Evolutionary conservation across 257 asterid genomes (phyloP).

Genomic region (Osmanthus fragrans): DNA sequence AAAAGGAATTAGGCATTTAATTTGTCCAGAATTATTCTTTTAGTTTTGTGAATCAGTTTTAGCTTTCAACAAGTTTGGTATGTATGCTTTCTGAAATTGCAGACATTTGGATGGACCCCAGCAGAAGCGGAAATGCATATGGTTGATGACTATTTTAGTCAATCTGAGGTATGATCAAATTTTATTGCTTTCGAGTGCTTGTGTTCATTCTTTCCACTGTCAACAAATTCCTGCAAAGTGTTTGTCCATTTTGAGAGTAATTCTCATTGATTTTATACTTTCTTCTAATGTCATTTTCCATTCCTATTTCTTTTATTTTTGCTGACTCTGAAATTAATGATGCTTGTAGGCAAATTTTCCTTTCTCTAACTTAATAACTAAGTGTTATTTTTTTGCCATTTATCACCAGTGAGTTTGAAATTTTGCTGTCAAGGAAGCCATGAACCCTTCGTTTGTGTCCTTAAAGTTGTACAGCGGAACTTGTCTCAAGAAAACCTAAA

Average conservation of each 20-base stretch:
- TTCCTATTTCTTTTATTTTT: neutral
- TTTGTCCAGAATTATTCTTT: neutral
- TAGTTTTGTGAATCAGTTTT: conserved; percentile 10
- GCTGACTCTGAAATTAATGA: neutral
- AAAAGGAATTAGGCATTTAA: neutral
- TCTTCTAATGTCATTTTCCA: neutral
- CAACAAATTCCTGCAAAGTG: neutral
- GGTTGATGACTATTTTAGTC: conserved; percentile 74
- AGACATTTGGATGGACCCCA: conserved; percentile 95
- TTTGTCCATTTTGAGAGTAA: neutral
- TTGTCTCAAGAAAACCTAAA: neutral
- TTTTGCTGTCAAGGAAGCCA: neutral
- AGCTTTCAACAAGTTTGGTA: conserved; percentile 13
- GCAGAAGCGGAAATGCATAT: conserved; percentile 90
- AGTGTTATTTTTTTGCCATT: neutral
- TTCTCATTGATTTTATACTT: neutral
- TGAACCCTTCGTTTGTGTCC: neutral
- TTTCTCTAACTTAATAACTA: neutral
- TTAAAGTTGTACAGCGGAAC: neutral
- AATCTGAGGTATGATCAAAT: conserved; percentile 63
- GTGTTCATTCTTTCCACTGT: neutral
- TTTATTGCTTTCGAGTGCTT: neutral
- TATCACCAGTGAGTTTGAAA: neutral
- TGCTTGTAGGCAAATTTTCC: neutral
- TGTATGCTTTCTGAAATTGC: conserved; percentile 30